Conservation (phyloP, 2,329 filamentous ascomycete species). For the Diaporthe helianthi region DNA sequence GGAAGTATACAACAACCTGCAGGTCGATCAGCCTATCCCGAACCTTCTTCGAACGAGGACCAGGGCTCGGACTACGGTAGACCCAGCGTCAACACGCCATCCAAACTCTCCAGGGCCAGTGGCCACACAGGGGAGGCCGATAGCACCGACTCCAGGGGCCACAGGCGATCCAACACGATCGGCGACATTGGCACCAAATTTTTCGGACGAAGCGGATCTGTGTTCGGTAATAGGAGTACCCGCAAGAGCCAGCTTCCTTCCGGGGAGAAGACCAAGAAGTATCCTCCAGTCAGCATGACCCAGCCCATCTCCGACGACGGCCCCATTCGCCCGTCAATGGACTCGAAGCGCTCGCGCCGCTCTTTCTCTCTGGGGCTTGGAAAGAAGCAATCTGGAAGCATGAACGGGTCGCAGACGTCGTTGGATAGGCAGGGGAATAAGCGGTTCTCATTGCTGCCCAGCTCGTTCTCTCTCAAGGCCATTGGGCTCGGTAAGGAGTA, state of each 20-base stretch:
- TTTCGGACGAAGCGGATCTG: slow-evolving; percentile 81
- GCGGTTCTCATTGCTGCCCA: slow-evolving; percentile 75
- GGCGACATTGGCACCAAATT: slow-evolving; percentile 84
- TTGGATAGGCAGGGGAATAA: slow-evolving; percentile 61
- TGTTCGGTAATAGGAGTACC: slow-evolving; percentile 69
- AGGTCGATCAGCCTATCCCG: slow-evolving; percentile 69
- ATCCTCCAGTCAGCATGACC: slow-evolving; percentile 92
- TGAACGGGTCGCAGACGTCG: slow-evolving; percentile 62
- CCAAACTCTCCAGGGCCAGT: slow-evolving; percentile 65
- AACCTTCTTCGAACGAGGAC: slow-evolving; percentile 47
- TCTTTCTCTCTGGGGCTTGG: slow-evolving; percentile 74
- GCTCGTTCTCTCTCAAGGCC: slow-evolving; percentile 68
- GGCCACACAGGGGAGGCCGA: slow-evolving; percentile 64
- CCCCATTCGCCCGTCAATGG: slow-evolving; percentile 67
- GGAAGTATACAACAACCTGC: slow-evolving; percentile 86
- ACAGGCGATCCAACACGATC: slow-evolving; percentile 77
- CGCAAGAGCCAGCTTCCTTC: slow-evolving; percentile 53
- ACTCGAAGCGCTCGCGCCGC: slow-evolving; percentile 70
- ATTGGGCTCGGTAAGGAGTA: slow-evolving; percentile 67
- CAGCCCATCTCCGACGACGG: slow-evolving; percentile 69
- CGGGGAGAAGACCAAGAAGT: slow-evolving; percentile 71
- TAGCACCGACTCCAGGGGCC: slow-evolving; percentile 57
- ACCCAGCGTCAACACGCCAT: slow-evolving; percentile 64
- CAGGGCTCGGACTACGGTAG: slow-evolving; percentile 61
- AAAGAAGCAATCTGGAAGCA: slow-evolving; percentile 75